Evolutionary conservation across 2,329 filamentous ascomycete species (phyloP).

Genomic region (Paramyrothecium sp.): DNA sequence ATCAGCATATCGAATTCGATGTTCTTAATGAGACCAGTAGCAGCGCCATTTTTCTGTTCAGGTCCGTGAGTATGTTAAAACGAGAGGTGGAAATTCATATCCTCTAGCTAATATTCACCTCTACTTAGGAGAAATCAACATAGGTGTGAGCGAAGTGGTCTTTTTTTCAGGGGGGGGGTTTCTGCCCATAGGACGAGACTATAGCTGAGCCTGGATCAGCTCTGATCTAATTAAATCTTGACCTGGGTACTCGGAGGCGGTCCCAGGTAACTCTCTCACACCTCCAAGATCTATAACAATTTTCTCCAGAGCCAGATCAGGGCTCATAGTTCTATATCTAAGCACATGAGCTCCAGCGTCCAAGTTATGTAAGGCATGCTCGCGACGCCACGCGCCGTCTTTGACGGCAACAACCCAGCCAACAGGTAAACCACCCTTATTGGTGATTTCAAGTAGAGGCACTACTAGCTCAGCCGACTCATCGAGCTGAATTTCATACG

Average conservation of each 20-base stretch:
- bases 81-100: too few species aligned
- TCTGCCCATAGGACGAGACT: too few species aligned
- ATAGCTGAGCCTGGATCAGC: too few species aligned
- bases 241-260: constrained; percentile 11
- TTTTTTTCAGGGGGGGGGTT: too few species aligned
- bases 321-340: constrained; percentile 3
- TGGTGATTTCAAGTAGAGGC: constrained; percentile 7
- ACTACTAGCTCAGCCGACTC: neutral
- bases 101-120: too few species aligned
- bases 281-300: constrained; percentile 12
- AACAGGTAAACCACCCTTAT: constrained; percentile 8
- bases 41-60: too few species aligned
- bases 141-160: too few species aligned
- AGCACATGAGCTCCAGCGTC: constrained; percentile 3
- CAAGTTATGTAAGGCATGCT: constrained; percentile 6
- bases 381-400: constrained; percentile 13
- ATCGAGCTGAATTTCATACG: constrained; percentile 10
- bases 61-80: too few species aligned
- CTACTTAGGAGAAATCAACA: too few species aligned
- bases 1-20: too few species aligned
- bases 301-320: constrained; percentile 18
- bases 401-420: constrained; percentile 13
- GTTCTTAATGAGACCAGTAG: too few species aligned
- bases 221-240: too few species aligned
- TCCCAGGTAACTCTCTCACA: constrained; percentile 12